Evolutionary conservation across 192 early-diverging fungal species (phyloP), one percentile per base, ranked within the genome.

Genomic region (Mortierella hygrophila): DNA sequence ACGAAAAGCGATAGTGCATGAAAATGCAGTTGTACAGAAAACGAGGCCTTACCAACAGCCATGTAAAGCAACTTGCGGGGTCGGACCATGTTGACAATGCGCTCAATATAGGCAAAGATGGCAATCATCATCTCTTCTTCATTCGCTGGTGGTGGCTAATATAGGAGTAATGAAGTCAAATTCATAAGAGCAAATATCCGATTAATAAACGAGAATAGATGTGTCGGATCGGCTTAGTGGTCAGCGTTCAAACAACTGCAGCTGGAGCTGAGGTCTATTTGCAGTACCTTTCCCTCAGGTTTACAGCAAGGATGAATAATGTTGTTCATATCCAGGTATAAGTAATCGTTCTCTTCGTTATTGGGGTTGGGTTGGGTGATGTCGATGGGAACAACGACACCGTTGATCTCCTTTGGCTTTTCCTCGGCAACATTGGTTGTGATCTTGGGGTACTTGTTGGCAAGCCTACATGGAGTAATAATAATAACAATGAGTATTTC

Each of bases 311-410:
- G 95, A 83, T 97, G 96, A 63, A 97, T 94, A 75, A 97, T 96
- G 74, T 97, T 98, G 88, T 99, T 99, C 98, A 99, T 99, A 89
- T 99, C 99, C 75, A 99, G 89, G 88, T 99, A 99, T 23, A 99
- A 88, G 77, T 99, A 99, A 90, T 99, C 98, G 81, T 97, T 96
- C 82, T 98, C 97, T 18, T 93, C 91, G 26, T 94, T 94, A 80
- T 98, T 99, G 6, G 97, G 98, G 87, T 98, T 98, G 29, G 96
- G 95, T 75, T 94, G 91, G 23, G 95, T 94, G 37, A 93, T 92
- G 85, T 99, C 97, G 21, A 98, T 94, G 10, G 97, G 97, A 8
- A 98, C 89, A 26, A 88, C 85, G 8, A 94, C 82, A 32, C 96
- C 97, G 79, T 98, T 94, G 76, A 97, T 78, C 46, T 89, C 89